A percentile compares a stretch with the other conserved stretches of the same genome.
Conservation (phyloP, 176 grass and related monocot species). For the Stipa capillata region DNA sequence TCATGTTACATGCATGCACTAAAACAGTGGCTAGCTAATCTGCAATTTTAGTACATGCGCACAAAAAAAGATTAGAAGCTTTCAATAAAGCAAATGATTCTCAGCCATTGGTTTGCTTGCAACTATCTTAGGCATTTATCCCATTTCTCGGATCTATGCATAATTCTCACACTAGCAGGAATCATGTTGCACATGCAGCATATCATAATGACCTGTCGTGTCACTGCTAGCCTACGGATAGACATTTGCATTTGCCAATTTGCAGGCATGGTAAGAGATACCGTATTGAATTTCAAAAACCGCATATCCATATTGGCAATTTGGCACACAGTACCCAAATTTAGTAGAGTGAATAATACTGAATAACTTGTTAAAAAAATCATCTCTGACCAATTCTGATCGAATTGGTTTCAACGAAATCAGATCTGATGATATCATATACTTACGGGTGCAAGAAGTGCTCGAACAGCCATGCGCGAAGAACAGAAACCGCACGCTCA, state of each 20-base stretch:
- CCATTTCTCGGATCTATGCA: constrained; percentile 6
- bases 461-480: constrained; percentile 92
- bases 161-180: constrained; percentile 20
- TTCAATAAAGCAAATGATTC: constrained; percentile 10
- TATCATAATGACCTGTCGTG: constrained; percentile 19
- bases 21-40: constrained; percentile 6
- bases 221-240: constrained; percentile 5
- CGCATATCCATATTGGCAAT: background rate
- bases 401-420: too few species aligned
- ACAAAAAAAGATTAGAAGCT: background rate
- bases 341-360: too few species aligned
- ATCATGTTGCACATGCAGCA: constrained; percentile 22
- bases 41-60: background rate
- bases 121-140: constrained; percentile 25
- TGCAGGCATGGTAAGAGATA: constrained; percentile 34
- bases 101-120: background rate
- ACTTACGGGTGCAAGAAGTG: constrained; percentile 99
- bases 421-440: background rate
- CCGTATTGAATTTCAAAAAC: background rate
- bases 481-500: constrained; percentile 85
- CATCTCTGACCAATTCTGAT: too few species aligned
- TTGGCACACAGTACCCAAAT: too few species aligned
- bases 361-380: too few species aligned
- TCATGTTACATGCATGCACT: background rate
- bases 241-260: constrained; percentile 15